A percentile compares a stretch with the other conserved stretches of the same genome.
Evolutionary conservation across 495 filamentous ascomycete species (phyloP).

Genomic region (Bryoglossum gracile): DNA sequence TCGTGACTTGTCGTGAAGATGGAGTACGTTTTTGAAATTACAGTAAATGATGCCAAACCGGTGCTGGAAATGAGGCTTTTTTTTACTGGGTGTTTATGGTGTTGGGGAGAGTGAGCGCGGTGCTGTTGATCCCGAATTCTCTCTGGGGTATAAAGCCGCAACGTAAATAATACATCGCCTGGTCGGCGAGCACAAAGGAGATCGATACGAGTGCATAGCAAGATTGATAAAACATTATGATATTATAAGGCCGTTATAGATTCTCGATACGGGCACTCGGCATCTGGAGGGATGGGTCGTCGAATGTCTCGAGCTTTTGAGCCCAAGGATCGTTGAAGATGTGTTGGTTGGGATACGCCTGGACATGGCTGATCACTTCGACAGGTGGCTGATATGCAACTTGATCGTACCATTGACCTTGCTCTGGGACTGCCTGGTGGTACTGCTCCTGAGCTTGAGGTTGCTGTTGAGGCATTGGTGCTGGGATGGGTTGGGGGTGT

Average conservation of each 20-base stretch:
- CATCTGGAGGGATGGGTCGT: slow-evolving; percentile 38
- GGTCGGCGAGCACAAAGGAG: slow-evolving; percentile 10
- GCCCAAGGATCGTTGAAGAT: slow-evolving; percentile 33
- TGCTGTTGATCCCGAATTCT: slow-evolving; percentile 14
- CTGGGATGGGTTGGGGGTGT: slow-evolving; percentile 22
- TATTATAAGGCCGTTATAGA: slow-evolving; percentile 27
- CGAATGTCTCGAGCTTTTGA: slow-evolving; percentile 37
- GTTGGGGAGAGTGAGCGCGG: slow-evolving; percentile 6
- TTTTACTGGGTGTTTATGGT: slow-evolving; percentile 1
- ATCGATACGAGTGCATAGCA: no score
- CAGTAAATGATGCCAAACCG: no score
- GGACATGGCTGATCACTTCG: slow-evolving; percentile 34
- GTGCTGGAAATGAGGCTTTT: slow-evolving; percentile 2
- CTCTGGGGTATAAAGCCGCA: slow-evolving; percentile 11
- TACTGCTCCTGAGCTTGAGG: slow-evolving; percentile 28
- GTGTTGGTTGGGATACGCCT: slow-evolving; percentile 29
- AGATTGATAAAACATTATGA: no score
- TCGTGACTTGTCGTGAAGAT: slow-evolving; percentile 23
- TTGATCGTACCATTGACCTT: slow-evolving; percentile 36
- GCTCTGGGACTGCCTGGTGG: slow-evolving; percentile 24
- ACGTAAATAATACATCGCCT: slow-evolving; percentile 15
- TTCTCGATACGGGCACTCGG: slow-evolving; percentile 40
- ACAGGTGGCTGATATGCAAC: slow-evolving; percentile 38
- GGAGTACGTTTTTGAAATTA: no score
- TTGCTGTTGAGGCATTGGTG: slow-evolving; percentile 12